Evolutionary conservation across 768 basidiomycete species (phyloP).

Genomic region (Austroboletus festivus): DNA sequence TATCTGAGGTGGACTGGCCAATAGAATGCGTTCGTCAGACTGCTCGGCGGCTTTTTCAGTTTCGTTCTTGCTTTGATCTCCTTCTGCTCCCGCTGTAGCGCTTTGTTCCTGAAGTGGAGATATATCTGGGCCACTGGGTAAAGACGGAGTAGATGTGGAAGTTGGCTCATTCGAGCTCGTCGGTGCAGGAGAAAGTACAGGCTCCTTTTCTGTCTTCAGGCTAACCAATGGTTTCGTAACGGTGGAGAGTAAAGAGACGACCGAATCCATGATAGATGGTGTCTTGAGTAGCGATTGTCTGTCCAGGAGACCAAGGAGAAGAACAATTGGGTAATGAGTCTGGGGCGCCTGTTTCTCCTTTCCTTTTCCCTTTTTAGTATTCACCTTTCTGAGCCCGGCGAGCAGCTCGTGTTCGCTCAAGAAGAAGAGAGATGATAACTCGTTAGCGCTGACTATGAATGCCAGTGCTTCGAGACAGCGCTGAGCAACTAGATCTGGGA

Average conservation of each 20-base stretch:
- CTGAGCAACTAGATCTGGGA: conserved; percentile 91
- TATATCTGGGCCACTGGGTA: conserved; percentile 8
- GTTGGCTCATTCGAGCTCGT: conserved; percentile 15
- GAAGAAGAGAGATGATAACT: conserved; percentile 87
- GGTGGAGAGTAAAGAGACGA: conserved; percentile 82
- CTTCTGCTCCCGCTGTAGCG: conserved; percentile 11
- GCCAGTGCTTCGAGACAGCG: conserved; percentile 89
- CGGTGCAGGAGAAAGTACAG: conserved; percentile 20
- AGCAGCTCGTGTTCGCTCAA: conserved; percentile 92
- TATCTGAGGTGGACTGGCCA: conserved; percentile 78
- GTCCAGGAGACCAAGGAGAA: conserved; percentile 84
- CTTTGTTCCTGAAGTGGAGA: conserved; percentile 14
- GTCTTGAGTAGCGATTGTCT: conserved; percentile 82
- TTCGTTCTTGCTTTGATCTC: conserved; percentile 24
- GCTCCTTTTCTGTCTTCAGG: conserved; percentile 50
- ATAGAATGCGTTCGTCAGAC: conserved; percentile 43
- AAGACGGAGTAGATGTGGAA: conserved; percentile 1
- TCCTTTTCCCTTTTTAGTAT: conserved; percentile 88
- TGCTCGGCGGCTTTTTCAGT: conserved; percentile 18
- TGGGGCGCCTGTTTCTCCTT: conserved; percentile 84
- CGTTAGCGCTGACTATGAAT: conserved; percentile 83
- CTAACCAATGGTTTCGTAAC: conserved; percentile 81
- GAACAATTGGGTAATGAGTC: conserved; percentile 87
- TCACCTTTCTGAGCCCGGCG: conserved; percentile 63
- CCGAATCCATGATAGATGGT: conserved; percentile 88